phyloP scores from a whole-genome alignment of 257 asterid genomes.

The Orobanche coerulescens region DNA sequence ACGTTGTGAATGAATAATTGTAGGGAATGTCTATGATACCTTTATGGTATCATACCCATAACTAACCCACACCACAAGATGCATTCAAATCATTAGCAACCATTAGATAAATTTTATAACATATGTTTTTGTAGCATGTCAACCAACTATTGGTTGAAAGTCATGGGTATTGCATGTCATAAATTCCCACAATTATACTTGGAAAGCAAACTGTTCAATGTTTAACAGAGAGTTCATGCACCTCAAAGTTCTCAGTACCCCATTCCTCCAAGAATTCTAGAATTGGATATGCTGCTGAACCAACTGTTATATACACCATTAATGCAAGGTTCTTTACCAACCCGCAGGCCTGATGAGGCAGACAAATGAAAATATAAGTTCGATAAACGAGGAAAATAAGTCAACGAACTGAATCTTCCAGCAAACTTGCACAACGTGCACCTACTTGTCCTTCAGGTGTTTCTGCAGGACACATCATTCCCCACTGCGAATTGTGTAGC shows the following conservation, averaged over 20 bases:
- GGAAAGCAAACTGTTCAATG: slow-evolving; percentile 8
- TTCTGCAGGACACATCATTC: slow-evolving; percentile 99
- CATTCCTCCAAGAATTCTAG: slow-evolving; percentile 94
- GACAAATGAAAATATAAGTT: slow-evolving; percentile 16
- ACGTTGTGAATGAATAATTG: not conserved
- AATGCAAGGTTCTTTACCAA: slow-evolving; percentile 94
- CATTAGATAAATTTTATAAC: too few relatives aligned
- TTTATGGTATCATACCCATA: too few relatives aligned
- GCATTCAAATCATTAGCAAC: too few relatives aligned
- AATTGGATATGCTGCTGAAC: slow-evolving; percentile 97
- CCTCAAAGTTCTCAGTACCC: slow-evolving; percentile 99
- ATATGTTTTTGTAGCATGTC: too few relatives aligned
- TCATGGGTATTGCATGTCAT: too few relatives aligned
- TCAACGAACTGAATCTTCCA: not conserved
- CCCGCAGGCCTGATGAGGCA: slow-evolving; percentile 74
- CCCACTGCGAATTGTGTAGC: slow-evolving; percentile 98
- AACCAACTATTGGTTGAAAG: too few relatives aligned
- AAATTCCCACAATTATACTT: too few relatives aligned
- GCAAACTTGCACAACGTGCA: slow-evolving; percentile 16
- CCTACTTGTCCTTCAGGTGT: slow-evolving; percentile 98
- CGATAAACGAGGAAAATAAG: not conserved
- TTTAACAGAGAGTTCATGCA: slow-evolving; percentile 24
- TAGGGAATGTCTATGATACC: too few relatives aligned
- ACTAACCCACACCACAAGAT: too few relatives aligned
- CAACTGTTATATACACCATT: slow-evolving; percentile 96